These are phyloP conservation scores for Bruguiera sexangula DNA, from an alignment of 345 rosid genomes.

Conservation along the genomic window DNA sequence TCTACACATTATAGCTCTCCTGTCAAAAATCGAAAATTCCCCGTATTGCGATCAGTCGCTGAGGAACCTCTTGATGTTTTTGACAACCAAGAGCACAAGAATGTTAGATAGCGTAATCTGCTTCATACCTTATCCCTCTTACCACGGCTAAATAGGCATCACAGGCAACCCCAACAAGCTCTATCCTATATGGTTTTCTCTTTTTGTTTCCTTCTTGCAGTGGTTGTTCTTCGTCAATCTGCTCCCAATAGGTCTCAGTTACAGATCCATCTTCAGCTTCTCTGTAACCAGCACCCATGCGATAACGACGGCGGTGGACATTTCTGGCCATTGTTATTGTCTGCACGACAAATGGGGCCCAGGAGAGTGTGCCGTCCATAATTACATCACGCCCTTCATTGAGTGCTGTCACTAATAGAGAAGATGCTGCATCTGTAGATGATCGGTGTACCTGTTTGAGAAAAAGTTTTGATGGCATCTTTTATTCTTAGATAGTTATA, in stretches of 20 bases:
- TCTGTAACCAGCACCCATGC: conserved; percentile 87
- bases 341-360: conserved; percentile 91
- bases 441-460: conserved; percentile 71
- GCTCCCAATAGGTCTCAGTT: conserved; percentile 80
- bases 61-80: neutral
- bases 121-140: conserved; percentile 72
- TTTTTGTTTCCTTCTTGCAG: conserved; percentile 16
- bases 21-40: conserved; percentile 7
- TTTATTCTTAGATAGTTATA: too few relatives aligned
- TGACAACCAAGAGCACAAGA: neutral
- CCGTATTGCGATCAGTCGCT: neutral
- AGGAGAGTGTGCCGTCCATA: conserved; percentile 94
- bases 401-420: conserved; percentile 80
- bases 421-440: conserved; percentile 85
- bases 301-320: conserved; percentile 60
- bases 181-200: conserved; percentile 74
- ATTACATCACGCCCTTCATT: conserved; percentile 94
- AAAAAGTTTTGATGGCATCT: neutral
- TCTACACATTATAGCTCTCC: conserved; percentile 76
- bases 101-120: neutral
- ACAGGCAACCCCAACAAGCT: conserved; percentile 81
- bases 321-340: conserved; percentile 76
- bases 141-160: conserved; percentile 87
- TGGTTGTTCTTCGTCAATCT: conserved; percentile 41
- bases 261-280: conserved; percentile 56